Base-by-base conservation (phyloP, 2,329 filamentous ascomycete genomes). In the Harringtonia aguacate region DNA sequence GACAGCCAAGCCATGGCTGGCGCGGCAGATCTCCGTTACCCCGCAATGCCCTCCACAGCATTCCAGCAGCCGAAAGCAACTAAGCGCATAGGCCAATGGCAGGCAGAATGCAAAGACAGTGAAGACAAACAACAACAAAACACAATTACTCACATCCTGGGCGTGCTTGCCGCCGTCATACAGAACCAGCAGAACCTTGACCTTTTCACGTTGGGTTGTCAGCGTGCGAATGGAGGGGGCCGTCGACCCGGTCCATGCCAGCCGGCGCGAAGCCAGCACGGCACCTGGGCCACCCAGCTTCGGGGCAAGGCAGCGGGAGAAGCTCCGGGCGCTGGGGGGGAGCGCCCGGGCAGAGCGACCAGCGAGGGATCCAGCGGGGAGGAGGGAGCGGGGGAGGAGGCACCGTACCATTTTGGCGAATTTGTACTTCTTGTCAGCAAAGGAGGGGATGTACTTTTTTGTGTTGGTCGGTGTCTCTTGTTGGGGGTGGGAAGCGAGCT, bases 161-260 rank as follows among this genome's bases (percentile, higher is more conserved):
- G 89, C 88, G 73, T 95, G 87, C 71, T 87, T 72, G 63, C 79
- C 77, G 64, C 88, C 89, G 69, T 95, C 89, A 75, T 95, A 95
- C 56, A 95, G 78, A 57, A 94, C 86, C 61, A 89, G 75, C 63
- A 95, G 82, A 69, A 95, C 86, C 74, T 95, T 95, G 72, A 89
- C 89, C 88, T 95, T 64, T 67, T 67, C 61, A 61, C 60, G 63
- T 56, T 55, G 51, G 50, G 64, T 64, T 56, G 70, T 73, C 60
- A 74, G 70, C 66, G 66, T 76, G 69, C 77, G 77, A 56, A 71
- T 71, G 53, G 80, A 72, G 60, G 75, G 38, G 20, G 46, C 39
- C 24, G 24, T 27, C 24, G 24, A 27, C 44, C 48, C 50, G 40
- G 30, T 28, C 42, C 43, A 43, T 48, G 47, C 46, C 47, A 37